Evolutionary conservation across 2,329 filamentous ascomycete species (phyloP).

Genomic region (Sarocladium strictum): DNA sequence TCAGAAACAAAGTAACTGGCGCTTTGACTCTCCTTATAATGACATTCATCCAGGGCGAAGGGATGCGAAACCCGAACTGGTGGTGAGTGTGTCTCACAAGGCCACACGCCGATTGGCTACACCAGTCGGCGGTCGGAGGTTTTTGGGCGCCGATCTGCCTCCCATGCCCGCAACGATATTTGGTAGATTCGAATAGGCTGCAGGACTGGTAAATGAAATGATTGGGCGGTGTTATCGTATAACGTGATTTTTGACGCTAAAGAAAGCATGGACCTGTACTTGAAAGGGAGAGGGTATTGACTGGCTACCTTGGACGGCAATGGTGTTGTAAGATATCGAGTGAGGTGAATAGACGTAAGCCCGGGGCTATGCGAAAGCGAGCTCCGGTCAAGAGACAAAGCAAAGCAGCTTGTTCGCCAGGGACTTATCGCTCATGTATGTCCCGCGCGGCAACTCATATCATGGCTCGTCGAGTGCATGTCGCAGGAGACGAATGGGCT

Average conservation of each 20-base stretch:
- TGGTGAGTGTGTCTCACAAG: not conserved
- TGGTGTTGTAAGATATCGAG: no score
- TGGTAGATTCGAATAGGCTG: not conserved
- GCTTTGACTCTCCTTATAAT: not conserved
- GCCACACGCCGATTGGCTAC: not conserved
- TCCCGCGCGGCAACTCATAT: no score
- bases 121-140: not conserved
- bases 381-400: no score
- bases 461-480: no score
- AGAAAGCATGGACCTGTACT: no score
- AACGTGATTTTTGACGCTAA: not conserved
- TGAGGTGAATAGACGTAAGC: no score
- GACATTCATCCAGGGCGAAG: not conserved
- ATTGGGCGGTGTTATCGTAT: not conserved
- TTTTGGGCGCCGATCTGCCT: not conserved
- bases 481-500: no score
- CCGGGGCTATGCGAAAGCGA: no score
- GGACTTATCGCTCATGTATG: no score
- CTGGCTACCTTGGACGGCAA: no score
- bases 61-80: not conserved
- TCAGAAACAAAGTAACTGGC: not conserved
- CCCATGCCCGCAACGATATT: not conserved
- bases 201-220: not conserved
- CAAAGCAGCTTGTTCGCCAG: no score
- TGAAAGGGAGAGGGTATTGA: no score